A percentile compares a stretch with the other conserved stretches of the same genome.
These are phyloP conservation scores for Peterozyma xylosa DNA, from an alignment of 805 yeast species.

Conservation along the genomic window DNA sequence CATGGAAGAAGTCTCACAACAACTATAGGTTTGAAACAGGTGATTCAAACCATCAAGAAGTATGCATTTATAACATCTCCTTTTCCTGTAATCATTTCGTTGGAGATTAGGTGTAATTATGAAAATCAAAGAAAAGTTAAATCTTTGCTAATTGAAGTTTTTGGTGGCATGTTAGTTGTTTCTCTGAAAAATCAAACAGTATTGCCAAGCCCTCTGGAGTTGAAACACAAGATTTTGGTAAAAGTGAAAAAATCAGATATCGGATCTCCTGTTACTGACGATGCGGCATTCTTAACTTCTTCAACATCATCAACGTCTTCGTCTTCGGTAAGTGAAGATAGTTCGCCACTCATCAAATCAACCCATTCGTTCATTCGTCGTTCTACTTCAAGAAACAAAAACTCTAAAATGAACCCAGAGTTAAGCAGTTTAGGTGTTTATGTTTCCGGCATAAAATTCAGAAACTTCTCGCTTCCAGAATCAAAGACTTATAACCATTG, in stretches of 20 bases:
- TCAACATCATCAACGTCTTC: conserved; percentile 19
- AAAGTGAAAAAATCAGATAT: conserved; percentile 62
- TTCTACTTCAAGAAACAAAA: neutral
- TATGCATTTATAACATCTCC: conserved; percentile 88
- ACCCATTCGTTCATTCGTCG: conserved; percentile 1
- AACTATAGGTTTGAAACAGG: conserved; percentile 62
- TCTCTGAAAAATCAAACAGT: conserved; percentile 13
- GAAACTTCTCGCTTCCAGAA: conserved; percentile 80
- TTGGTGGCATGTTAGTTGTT: conserved; percentile 52
- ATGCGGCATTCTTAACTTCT: conserved; percentile 10
- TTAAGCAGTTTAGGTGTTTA: conserved; percentile 64
- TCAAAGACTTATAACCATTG: conserved; percentile 76
- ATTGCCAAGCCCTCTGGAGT: conserved; percentile 67
- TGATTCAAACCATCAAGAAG: conserved; percentile 64
- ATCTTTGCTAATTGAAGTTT: conserved; percentile 39
- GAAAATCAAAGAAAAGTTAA: conserved; percentile 61
- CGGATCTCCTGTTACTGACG: conserved; percentile 14
- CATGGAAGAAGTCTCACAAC: conserved; percentile 86
- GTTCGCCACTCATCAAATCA: conserved; percentile 1
- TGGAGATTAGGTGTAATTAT: conserved; percentile 73
- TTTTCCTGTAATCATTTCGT: conserved; percentile 75
- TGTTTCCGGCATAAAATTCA: conserved; percentile 66
- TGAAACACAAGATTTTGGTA: conserved; percentile 64
- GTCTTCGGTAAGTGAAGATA: conserved; percentile 23
- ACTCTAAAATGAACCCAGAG: conserved; percentile 25